Percentiles rank a stretch among this genome's conserved stretches.
phyloP scores from a whole-genome alignment of 345 rosid genomes.

The Noccaea caerulescens region DNA sequence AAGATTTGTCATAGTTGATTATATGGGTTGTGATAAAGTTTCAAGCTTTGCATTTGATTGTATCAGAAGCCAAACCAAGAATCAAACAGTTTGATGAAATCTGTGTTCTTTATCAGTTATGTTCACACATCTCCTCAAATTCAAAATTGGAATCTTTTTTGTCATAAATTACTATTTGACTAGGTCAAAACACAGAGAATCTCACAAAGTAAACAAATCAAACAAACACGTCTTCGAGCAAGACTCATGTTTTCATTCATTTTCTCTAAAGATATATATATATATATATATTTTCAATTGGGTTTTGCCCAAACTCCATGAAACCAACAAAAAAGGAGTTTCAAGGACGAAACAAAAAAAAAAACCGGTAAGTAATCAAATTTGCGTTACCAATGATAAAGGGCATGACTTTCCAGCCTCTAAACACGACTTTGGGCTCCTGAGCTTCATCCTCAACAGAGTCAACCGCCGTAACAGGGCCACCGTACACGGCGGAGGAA shows the following conservation, averaged over 20 bases:
- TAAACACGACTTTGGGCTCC: slow-evolving; percentile 47
- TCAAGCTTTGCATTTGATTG: slow-evolving; percentile 22
- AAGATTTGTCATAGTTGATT: neutral
- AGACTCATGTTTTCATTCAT: slow-evolving; percentile 16
- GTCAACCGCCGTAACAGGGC: slow-evolving; percentile 40
- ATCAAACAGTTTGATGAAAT: neutral
- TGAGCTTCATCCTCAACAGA: slow-evolving; percentile 25
- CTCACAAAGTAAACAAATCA: neutral
- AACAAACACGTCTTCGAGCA: slow-evolving; percentile 23
- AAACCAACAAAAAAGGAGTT: slow-evolving; percentile 5
- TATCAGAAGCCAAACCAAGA: slow-evolving; percentile 24
- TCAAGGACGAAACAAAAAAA: neutral
- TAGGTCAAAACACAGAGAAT: slow-evolving; percentile 28
- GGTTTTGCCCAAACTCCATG: neutral
- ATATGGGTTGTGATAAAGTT: neutral
- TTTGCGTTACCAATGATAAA: slow-evolving; percentile 57
- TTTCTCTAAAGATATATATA: neutral
- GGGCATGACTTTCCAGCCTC: slow-evolving; percentile 85
- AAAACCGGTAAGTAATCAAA: neutral
- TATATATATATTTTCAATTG: neutral
- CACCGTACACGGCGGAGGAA: slow-evolving; percentile 40
- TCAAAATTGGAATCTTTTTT: neutral
- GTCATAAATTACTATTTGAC: slow-evolving; percentile 23
- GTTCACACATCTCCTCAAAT: slow-evolving; percentile 15
- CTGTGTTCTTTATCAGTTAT: slow-evolving; percentile 2